phyloP scores from a whole-genome alignment of 352 stramenopile species.

The Pythium rishiriense region DNA sequence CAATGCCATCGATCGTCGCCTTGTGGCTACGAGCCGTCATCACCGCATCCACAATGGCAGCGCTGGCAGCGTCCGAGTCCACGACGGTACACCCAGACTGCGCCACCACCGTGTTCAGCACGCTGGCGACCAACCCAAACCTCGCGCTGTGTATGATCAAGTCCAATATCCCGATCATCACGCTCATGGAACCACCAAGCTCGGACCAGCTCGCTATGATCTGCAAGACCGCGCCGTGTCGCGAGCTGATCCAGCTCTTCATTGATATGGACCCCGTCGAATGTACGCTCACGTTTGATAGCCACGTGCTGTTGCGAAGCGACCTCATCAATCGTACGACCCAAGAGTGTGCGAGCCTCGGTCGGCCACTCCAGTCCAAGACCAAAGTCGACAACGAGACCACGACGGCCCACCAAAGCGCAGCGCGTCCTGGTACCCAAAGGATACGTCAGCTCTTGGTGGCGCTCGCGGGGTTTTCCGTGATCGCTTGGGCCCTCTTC shows the following conservation, averaged over 20 bases:
- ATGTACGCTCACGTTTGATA: not conserved
- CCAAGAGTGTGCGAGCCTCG: not conserved
- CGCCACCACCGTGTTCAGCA: not conserved
- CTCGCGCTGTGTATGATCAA: not conserved
- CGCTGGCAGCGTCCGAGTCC: not conserved
- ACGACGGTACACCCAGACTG: not conserved
- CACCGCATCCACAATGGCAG: too few relatives aligned
- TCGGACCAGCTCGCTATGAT: not conserved
- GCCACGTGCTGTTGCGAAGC: not conserved
- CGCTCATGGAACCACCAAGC: not conserved
- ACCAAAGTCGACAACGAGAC: too few relatives aligned
- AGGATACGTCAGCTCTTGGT: too few relatives aligned
- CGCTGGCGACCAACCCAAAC: not conserved
- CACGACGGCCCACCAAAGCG: not conserved
- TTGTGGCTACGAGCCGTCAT: not conserved
- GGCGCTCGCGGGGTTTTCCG: too few relatives aligned
- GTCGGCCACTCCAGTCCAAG: not conserved
- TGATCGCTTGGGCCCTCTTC: too few relatives aligned
- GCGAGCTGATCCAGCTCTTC: not conserved
- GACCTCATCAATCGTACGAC: not conserved
- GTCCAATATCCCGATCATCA: not conserved
- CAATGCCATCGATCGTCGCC: not conserved
- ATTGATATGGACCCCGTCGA: conserved; percentile 7
- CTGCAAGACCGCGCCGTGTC: not conserved
- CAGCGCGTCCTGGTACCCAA: too few relatives aligned